Percentiles rank a stretch among this genome's conserved stretches.
These are phyloP conservation scores for Mycena sanguinolenta DNA, from an alignment of 768 basidiomycete species.

Conservation along the genomic window DNA sequence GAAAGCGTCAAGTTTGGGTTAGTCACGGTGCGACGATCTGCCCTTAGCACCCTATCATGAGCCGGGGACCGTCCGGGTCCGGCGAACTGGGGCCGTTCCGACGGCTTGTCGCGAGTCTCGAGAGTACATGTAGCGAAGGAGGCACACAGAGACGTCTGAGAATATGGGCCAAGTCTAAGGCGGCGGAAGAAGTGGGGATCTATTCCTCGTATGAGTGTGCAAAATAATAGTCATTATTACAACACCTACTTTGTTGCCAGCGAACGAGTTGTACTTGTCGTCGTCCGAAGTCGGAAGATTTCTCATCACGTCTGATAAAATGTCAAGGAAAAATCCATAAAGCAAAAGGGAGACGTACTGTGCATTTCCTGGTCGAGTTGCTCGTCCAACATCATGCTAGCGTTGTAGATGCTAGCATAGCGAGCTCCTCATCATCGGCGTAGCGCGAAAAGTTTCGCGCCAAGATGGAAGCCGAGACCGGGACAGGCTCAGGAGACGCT, in stretches of 20 bases:
- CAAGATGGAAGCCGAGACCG: slow-evolving; percentile 67
- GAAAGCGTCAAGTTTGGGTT: slow-evolving; percentile 80
- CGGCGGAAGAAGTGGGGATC: slow-evolving; percentile 91
- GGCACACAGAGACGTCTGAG: slow-evolving; percentile 81
- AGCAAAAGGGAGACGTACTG: slow-evolving; percentile 68
- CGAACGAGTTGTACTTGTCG: slow-evolving; percentile 82
- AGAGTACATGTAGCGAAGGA: slow-evolving; percentile 67
- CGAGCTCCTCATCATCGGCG: slow-evolving; percentile 70
- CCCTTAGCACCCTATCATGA: slow-evolving; percentile 66
- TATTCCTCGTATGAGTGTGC: slow-evolving; percentile 43
- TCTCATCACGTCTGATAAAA: slow-evolving; percentile 82
- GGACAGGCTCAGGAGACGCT: slow-evolving; percentile 68
- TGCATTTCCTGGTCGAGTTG: slow-evolving; percentile 96
- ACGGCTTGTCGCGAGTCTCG: slow-evolving; percentile 78
- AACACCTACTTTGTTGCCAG: slow-evolving; percentile 71
- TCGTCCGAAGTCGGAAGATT: slow-evolving; percentile 90
- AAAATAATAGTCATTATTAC: neutral
- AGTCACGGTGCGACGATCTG: slow-evolving; percentile 79
- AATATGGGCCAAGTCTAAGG: slow-evolving; percentile 93
- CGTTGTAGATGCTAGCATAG: slow-evolving; percentile 78
- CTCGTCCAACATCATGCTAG: slow-evolving; percentile 93
- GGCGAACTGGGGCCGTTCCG: slow-evolving; percentile 95
- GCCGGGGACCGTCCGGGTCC: slow-evolving; percentile 63
- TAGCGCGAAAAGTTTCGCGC: slow-evolving; percentile 66
- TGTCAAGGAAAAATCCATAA: slow-evolving; percentile 28